A percentile compares a stretch with the other conserved stretches of the same genome.
Evolutionary conservation across 148 eudicot genomes (phyloP).

Genomic region (Euryodendron excelsum): DNA sequence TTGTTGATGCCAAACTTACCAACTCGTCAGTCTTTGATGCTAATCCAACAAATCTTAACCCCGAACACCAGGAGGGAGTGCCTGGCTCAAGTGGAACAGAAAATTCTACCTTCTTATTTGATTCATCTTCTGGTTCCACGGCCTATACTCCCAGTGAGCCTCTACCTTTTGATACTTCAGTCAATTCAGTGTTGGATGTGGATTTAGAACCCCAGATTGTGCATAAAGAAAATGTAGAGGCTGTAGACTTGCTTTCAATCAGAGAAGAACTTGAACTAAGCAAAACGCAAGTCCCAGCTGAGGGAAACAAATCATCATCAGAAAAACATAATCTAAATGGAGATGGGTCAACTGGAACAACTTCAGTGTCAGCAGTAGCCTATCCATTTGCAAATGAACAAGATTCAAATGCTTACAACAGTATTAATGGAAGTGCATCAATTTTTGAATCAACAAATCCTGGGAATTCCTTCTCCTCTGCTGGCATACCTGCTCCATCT

Average conservation of each 20-base stretch:
- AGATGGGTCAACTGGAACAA: slow-evolving; percentile 21
- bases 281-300: slow-evolving; percentile 24
- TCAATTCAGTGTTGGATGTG: slow-evolving; percentile 28
- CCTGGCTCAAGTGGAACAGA: slow-evolving; percentile 27
- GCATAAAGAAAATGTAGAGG: slow-evolving; percentile 20
- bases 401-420: slow-evolving; percentile 25
- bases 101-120: slow-evolving; percentile 18
- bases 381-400: slow-evolving; percentile 37
- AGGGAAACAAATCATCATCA: slow-evolving; percentile 24
- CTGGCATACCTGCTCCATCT: slow-evolving; percentile 92
- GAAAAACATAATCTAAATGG: slow-evolving; percentile 29
- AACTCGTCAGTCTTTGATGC: slow-evolving; percentile 29
- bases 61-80: slow-evolving; percentile 25
- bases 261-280: slow-evolving; percentile 31
- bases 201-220: slow-evolving; percentile 29
- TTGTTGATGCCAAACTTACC: slow-evolving; percentile 22
- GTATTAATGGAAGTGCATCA: slow-evolving; percentile 30
- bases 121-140: slow-evolving; percentile 24
- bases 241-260: slow-evolving; percentile 23
- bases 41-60: slow-evolving; percentile 22
- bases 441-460: slow-evolving; percentile 37
- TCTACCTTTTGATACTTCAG: slow-evolving; percentile 24
- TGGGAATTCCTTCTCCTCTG: slow-evolving; percentile 41
- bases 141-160: slow-evolving; percentile 22
- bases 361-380: slow-evolving; percentile 31